A percentile compares a stretch with the other conserved stretches of the same genome.
These are phyloP conservation scores for Flammula alnicola DNA, from an alignment of 1,284 basidiomycete genomes.

Conservation along the genomic window DNA sequence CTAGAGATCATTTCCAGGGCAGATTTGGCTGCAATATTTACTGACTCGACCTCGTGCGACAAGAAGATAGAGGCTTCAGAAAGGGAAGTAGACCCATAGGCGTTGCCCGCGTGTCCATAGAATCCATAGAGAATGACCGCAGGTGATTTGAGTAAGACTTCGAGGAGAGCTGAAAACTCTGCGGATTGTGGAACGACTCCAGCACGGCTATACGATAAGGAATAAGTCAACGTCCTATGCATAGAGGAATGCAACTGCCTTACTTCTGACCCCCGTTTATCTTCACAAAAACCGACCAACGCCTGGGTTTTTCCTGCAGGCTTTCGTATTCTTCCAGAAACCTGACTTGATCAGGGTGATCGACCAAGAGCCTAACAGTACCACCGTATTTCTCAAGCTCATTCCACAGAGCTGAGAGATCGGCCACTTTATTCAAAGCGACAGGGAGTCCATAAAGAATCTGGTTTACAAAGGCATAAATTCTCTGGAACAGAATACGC, in stretches of 20 bases:
- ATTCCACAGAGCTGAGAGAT: slow-evolving; percentile 66
- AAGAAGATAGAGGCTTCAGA: slow-evolving; percentile 69
- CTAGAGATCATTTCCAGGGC: slow-evolving; percentile 54
- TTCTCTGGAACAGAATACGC: background rate
- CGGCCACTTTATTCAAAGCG: slow-evolving; percentile 71
- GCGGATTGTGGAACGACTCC: slow-evolving; percentile 65
- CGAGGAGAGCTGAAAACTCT: slow-evolving; percentile 61
- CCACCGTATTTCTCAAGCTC: slow-evolving; percentile 57
- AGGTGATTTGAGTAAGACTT: slow-evolving; percentile 53
- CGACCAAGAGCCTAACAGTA: slow-evolving; percentile 71
- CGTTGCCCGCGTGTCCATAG: slow-evolving; percentile 81
- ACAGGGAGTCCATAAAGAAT: slow-evolving; percentile 83
- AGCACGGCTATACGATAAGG: slow-evolving; percentile 68
- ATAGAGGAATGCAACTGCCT: slow-evolving; percentile 31
- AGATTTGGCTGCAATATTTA: slow-evolving; percentile 66
- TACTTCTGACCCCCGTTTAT: slow-evolving; percentile 81
- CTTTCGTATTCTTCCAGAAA: slow-evolving; percentile 65
- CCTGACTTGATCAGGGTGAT: slow-evolving; percentile 74
- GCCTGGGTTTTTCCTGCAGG: slow-evolving; percentile 40
- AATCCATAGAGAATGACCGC: slow-evolving; percentile 77
- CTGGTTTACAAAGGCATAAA: slow-evolving; percentile 41
- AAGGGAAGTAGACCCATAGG: slow-evolving; percentile 73
- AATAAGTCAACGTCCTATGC: slow-evolving; percentile 2
- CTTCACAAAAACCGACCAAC: slow-evolving; percentile 83
- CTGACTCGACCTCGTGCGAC: slow-evolving; percentile 73